Evolutionary conservation across 1,284 basidiomycete genomes (phyloP).

Genomic region (Malassezia globosa): DNA sequence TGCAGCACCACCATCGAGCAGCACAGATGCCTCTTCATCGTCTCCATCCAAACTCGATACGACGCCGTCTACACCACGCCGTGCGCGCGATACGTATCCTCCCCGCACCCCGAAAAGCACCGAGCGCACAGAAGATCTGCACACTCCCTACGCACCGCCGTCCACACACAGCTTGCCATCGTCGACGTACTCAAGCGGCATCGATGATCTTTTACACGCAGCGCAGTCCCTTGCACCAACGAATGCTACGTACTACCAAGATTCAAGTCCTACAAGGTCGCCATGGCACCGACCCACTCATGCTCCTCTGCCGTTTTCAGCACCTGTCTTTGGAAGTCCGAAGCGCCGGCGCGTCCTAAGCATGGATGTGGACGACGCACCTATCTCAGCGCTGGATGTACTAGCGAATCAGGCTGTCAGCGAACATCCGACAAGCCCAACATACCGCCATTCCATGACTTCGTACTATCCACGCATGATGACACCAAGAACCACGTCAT

Average conservation of each 20-base stretch:
- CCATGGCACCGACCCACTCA: neutral
- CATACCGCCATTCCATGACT: neutral
- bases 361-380: constrained; percentile 21
- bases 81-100: neutral
- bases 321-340: constrained; percentile 33
- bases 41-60: neutral
- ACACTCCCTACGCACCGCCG: constrained; percentile 1
- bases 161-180: constrained; percentile 3
- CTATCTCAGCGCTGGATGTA: constrained; percentile 34
- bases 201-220: constrained; percentile 44
- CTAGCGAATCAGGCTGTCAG: constrained; percentile 45
- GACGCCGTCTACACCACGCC: constrained; percentile 1
- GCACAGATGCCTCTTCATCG: neutral
- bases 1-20: constrained; percentile 9
- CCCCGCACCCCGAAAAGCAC: constrained; percentile 12
- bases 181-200: constrained; percentile 29
- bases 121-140: constrained; percentile 12
- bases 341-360: constrained; percentile 37
- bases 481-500: constrained; percentile 2
- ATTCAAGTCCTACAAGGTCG: neutral
- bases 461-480: neutral
- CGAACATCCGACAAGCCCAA: constrained; percentile 23
- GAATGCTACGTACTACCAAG: neutral
- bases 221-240: constrained; percentile 34
- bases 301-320: constrained; percentile 16